Percentiles rank a stretch among this genome's conserved stretches.
Conservation (phyloP, 805 yeast genomes). For the Yamadazyma insecticola region DNA sequence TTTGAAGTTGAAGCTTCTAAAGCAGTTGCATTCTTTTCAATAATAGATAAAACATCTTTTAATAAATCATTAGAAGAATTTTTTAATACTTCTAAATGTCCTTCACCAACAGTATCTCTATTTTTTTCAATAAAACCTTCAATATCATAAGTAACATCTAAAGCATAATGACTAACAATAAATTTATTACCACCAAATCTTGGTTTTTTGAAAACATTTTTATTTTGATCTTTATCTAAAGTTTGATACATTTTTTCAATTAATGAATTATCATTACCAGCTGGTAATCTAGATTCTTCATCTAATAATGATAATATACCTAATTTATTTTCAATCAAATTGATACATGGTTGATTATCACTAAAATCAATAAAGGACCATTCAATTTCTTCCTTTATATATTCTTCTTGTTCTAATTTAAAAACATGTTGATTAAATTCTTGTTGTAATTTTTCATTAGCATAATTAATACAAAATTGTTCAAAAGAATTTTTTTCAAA, state of each 20-base stretch:
- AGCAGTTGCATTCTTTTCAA: constrained; percentile 55
- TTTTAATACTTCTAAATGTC: constrained; percentile 80
- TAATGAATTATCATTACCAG: constrained; percentile 92
- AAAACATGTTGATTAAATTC: constrained; percentile 97
- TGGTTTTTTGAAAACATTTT: constrained; percentile 82
- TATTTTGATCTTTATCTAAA: constrained; percentile 71
- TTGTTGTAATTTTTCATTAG: constrained; percentile 94
- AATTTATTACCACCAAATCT: constrained; percentile 91
- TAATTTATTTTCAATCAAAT: constrained; percentile 79
- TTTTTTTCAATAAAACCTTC: constrained; percentile 97
- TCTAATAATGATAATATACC: constrained; percentile 87
- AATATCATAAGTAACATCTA: constrained; percentile 85
- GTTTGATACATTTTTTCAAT: constrained; percentile 83
- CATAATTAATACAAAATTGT: constrained; percentile 95
- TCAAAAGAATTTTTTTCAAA: constrained; percentile 92
- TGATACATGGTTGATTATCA: constrained; percentile 96
- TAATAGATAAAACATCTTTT: constrained; percentile 56
- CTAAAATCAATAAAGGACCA: constrained; percentile 96
- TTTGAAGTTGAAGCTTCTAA: constrained; percentile 27
- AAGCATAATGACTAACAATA: constrained; percentile 88
- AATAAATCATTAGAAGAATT: constrained; percentile 65
- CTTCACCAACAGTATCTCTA: constrained; percentile 96
- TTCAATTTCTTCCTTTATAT: constrained; percentile 84
- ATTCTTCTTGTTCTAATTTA: constrained; percentile 95
- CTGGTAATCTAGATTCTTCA: constrained; percentile 92